Evolutionary conservation across 2,329 filamentous ascomycete genomes (phyloP), one percentile per base, ranked within the genome.

Genomic region (Trichoderma pleuroti): DNA sequence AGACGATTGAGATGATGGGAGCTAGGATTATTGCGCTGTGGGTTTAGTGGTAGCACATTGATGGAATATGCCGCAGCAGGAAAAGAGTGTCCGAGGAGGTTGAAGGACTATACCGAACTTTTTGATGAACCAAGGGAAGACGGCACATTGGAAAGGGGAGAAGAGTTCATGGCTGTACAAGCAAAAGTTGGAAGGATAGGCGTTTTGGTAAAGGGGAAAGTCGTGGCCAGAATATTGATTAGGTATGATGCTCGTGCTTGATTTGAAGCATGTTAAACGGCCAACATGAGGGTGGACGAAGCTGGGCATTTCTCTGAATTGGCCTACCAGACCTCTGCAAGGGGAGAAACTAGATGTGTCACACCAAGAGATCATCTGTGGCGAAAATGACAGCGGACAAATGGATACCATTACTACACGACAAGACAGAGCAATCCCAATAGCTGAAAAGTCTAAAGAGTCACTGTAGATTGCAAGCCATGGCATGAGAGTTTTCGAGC

Each of bases 91-190:
- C 8, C 9, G 18, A 4, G 36, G 16, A 4, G 16, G 3, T 39
- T 1, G 6, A 8, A 3, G 16, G 36, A 3, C 7, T 0, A 18
- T 4, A 1, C 16, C 18, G 2, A 2, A 4, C 2, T 42, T 4
- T 16, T 42, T 42, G 39, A 42, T n/a, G 39, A 42, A 42, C 16
- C 4, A 42, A 42, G 16, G 39, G 39, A 10, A 42, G 39, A 42
- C 39, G 4, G 39, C 7, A 8, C 39, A 42, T 10, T 42, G 8
- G 39, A 1, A 18, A 42, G 8, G 39, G 39, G 18, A 9, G 4
- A 39, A 42, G 9, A 16, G 4, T n/a, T n/a, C 18, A 4, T 42
- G 18, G 18, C 39, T 42, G 4, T n/a, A 18, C 16, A 0, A n/a
- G 39, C 8, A 2, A 42, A n/a, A 8, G 39, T n/a, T 42, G 39